A percentile compares a stretch with the other conserved stretches of the same genome.
Conservation (phyloP, 164 flowering plant species). For the Cinnamomum micranthum region DNA sequence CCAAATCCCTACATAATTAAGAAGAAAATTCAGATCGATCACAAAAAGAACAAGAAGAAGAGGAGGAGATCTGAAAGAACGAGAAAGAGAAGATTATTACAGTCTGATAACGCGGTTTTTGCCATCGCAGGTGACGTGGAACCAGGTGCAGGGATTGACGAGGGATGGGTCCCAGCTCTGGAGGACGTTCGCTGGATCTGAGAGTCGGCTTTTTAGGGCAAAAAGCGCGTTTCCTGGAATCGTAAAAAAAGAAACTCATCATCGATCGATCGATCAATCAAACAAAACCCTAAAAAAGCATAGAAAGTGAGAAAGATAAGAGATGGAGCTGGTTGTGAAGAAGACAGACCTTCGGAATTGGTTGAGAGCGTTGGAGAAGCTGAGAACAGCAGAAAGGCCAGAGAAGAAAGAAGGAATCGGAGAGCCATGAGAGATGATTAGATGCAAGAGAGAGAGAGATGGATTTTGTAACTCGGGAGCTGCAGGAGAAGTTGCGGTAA, state of each 20-base stretch:
- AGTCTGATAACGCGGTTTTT: constrained; percentile 68
- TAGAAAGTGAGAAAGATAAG: background rate
- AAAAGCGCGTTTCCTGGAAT: constrained; percentile 68
- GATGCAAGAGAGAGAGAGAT: background rate
- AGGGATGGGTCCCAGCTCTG: constrained; percentile 96
- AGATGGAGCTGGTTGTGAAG: background rate
- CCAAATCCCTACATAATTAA: constrained; percentile 62
- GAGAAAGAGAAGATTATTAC: constrained; percentile 31
- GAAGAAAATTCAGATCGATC: background rate
- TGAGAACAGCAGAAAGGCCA: background rate
- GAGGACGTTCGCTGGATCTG: constrained; percentile 69
- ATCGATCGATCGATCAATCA: background rate
- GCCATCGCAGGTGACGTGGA: constrained; percentile 77
- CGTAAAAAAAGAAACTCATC: background rate
- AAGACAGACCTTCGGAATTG: constrained; percentile 6
- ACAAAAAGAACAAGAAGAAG: background rate
- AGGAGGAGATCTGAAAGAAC: background rate
- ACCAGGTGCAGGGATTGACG: constrained; percentile 92
- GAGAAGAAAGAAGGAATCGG: background rate
- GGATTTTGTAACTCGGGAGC: background rate
- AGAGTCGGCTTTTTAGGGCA: constrained; percentile 52
- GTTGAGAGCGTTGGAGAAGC: background rate
- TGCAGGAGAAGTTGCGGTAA: background rate
- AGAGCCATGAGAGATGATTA: background rate
- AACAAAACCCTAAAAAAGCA: background rate